A percentile compares a stretch with the other conserved stretches of the same genome.
These are phyloP conservation scores for Cryphonectria parasitica DNA, from an alignment of 2,329 filamentous ascomycete species.

Conservation along the genomic window DNA sequence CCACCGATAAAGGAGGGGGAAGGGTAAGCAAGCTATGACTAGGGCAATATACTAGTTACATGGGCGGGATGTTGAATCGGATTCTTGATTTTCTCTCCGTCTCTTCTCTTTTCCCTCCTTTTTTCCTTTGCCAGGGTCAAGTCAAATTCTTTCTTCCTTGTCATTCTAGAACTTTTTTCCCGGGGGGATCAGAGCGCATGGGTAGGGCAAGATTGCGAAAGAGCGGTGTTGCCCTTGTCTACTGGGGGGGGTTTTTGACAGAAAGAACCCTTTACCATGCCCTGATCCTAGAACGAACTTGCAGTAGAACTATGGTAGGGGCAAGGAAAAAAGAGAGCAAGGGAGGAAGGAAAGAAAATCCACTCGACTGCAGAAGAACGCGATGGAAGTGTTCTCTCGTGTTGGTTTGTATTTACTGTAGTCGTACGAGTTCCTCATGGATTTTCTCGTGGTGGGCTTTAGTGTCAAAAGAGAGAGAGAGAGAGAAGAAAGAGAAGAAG, in stretches of 20 bases:
- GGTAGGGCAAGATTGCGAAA: conserved; percentile 3
- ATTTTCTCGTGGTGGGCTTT: background rate
- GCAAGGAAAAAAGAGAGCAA: background rate
- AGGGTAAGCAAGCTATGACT: background rate
- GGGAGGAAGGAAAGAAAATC: background rate
- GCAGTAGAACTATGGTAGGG: background rate
- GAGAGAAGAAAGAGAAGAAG: too few relatives aligned
- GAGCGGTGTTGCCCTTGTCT: conserved; percentile 10
- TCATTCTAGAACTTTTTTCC: background rate
- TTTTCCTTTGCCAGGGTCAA: background rate
- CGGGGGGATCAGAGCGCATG: background rate
- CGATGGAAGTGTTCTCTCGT: background rate
- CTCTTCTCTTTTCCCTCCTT: background rate
- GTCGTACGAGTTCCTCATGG: too few relatives aligned
- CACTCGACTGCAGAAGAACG: conserved; percentile 1
- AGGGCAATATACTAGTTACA: too few relatives aligned
- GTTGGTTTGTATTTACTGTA: background rate
- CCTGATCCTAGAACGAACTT: background rate
- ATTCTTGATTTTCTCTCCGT: background rate
- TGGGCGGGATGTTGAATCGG: too few relatives aligned
- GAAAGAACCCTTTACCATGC: background rate
- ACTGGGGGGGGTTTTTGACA: too few relatives aligned
- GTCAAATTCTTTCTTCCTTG: background rate
- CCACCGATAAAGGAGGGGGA: background rate
- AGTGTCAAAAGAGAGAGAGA: too few relatives aligned